Conservation (phyloP, 129 eudicot genomes). For the Saussurea involucrata region DNA sequence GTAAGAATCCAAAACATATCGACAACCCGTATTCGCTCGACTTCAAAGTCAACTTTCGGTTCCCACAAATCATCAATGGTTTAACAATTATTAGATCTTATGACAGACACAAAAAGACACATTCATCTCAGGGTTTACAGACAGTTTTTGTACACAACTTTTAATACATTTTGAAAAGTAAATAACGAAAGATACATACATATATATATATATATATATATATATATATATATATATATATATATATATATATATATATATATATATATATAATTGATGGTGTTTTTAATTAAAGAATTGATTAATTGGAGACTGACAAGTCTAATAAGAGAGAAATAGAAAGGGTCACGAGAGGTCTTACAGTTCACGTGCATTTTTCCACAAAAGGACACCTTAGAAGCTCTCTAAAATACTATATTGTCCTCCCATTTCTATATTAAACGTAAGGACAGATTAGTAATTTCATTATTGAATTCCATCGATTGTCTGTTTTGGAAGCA, state of each 20-base stretch:
- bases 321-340: constrained; percentile 21
- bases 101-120: neutral
- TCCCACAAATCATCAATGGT: neutral
- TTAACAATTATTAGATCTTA: neutral
- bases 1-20: constrained; percentile 16
- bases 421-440: neutral
- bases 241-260: neutral
- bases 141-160: neutral
- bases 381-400: constrained; percentile 23
- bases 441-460: neutral
- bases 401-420: neutral
- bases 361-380: constrained; percentile 35
- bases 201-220: neutral
- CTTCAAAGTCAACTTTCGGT: constrained; percentile 10
- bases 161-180: neutral
- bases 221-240: neutral
- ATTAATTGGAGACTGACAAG: constrained; percentile 37
- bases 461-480: constrained; percentile 2
- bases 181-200: neutral
- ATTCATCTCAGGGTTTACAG: neutral
- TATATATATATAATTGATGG: constrained; percentile 6
- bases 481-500: neutral
- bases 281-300: constrained; percentile 12
- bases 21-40: neutral
- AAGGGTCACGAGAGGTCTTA: constrained; percentile 32